Conservation (phyloP, 2,329 filamentous ascomycete species). For the Colletotrichum spaethianum region DNA sequence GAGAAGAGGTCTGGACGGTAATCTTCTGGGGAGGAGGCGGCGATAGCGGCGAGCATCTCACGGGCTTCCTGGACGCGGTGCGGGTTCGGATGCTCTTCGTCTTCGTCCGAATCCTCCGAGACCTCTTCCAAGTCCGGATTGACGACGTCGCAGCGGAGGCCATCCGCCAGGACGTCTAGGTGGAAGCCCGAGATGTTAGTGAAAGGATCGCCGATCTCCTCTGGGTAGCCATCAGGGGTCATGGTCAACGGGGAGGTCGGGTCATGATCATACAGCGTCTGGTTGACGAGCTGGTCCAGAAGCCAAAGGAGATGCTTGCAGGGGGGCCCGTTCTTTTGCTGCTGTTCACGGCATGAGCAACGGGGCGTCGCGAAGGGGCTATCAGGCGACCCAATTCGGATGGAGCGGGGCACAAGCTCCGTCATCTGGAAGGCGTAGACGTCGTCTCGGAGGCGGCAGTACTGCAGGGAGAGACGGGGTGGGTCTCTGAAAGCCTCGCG, state of each 20-base stretch:
- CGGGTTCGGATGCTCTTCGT: constrained; percentile 45
- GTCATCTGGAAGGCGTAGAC: constrained; percentile 71
- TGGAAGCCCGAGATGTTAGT: constrained; percentile 64
- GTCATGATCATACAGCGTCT: constrained; percentile 59
- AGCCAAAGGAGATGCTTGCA: constrained; percentile 70
- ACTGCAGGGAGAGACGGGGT: constrained; percentile 64
- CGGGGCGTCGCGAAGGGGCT: constrained; percentile 57
- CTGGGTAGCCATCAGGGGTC: constrained; percentile 58
- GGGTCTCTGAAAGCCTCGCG: constrained; percentile 63
- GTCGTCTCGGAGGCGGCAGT: constrained; percentile 62
- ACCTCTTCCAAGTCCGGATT: constrained; percentile 40
- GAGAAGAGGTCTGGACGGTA: constrained; percentile 64
- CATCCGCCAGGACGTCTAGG: constrained; percentile 65
- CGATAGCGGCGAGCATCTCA: constrained; percentile 65
- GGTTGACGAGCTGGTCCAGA: constrained; percentile 65
- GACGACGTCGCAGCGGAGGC: constrained; percentile 64
- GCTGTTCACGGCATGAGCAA: constrained; percentile 60
- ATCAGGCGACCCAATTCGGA: constrained; percentile 61
- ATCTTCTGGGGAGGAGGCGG: constrained; percentile 53
- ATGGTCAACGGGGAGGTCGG: constrained; percentile 57
- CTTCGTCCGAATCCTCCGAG: constrained; percentile 29
- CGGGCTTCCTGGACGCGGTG: constrained; percentile 64
- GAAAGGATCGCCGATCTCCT: constrained; percentile 65
- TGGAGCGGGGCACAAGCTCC: constrained; percentile 66
- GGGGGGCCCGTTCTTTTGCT: constrained; percentile 48